phyloP scores from a whole-genome alignment of 208 protist genomes.

The Trypanosoma caninum region DNA sequence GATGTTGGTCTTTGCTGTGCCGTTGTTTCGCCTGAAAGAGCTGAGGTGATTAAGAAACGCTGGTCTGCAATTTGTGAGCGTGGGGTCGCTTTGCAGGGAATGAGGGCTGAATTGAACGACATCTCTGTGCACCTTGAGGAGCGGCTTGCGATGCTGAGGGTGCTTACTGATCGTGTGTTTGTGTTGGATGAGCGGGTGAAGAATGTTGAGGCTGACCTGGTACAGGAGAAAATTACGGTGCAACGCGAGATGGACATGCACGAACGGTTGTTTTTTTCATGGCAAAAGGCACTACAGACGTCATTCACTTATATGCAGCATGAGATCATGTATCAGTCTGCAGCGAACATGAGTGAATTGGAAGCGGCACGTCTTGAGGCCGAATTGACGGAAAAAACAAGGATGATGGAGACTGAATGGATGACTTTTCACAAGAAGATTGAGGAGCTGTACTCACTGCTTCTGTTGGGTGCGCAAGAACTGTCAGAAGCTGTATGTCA shows the following conservation, averaged over 20 bases:
- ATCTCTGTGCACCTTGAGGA: neutral
- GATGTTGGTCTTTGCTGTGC: conserved; percentile 19
- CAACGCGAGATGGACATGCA: conserved; percentile 5
- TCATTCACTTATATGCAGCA: conserved; percentile 2
- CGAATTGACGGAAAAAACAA: conserved; percentile 8
- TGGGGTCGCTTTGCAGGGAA: neutral
- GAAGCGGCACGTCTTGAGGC: conserved; percentile 1
- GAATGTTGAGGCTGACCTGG: conserved; percentile 5
- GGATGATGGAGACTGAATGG: conserved; percentile 8
- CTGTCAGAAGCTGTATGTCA: neutral
- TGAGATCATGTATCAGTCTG: neutral
- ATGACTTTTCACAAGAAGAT: conserved; percentile 3
- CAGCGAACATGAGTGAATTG: neutral
- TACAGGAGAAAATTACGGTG: neutral
- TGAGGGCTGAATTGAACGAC: neutral
- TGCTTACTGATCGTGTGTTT: conserved; percentile 8
- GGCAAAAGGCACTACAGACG: conserved; percentile 13
- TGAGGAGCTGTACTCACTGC: neutral
- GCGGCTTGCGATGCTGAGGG: neutral
- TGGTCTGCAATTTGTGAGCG: neutral
- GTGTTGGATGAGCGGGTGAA: conserved; percentile 1
- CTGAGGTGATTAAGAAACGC: neutral
- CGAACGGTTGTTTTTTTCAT: conserved; percentile 5
- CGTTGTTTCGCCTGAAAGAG: conserved; percentile 2
- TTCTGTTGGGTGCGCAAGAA: conserved; percentile 2